Conservation (phyloP, 495 filamentous ascomycete species). For the Pyrenopolyporus hunteri region DNA sequence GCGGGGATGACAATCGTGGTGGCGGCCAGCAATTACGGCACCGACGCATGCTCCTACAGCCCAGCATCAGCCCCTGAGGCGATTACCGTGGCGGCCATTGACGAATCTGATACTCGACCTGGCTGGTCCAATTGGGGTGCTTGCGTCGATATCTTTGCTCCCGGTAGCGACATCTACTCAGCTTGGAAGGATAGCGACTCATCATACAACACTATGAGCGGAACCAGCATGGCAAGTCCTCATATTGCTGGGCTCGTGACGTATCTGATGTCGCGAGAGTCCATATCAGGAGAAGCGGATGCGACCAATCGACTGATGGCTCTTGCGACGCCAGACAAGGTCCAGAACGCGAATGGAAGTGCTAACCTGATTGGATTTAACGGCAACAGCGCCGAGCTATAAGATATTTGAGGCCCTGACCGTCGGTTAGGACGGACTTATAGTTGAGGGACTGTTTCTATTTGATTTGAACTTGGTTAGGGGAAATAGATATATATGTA, state of each 20-base stretch:
- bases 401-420: background rate
- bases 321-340: constrained; percentile 21
- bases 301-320: constrained; percentile 8
- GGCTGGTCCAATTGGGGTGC: constrained; percentile 56
- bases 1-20: constrained; percentile 50
- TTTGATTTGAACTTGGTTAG: background rate
- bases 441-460: background rate
- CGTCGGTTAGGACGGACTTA: background rate
- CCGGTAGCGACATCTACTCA: constrained; percentile 39
- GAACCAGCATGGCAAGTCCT: constrained; percentile 53
- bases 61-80: constrained; percentile 54
- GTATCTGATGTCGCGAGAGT: constrained; percentile 45
- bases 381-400: constrained; percentile 31
- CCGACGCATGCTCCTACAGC: constrained; percentile 44
- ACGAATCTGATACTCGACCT: constrained; percentile 35
- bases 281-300: constrained; percentile 11
- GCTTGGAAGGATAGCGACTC: constrained; percentile 46
- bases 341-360: constrained; percentile 26
- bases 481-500: background rate
- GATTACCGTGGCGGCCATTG: constrained; percentile 57
- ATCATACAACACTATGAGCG: constrained; percentile 49
- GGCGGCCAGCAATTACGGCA: constrained; percentile 51
- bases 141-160: constrained; percentile 46
- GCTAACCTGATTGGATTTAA: constrained; percentile 33
- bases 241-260: constrained; percentile 50